phyloP scores from a whole-genome alignment of 1,139 yeast genomes.

The Sugiyamaella castrensis region DNA sequence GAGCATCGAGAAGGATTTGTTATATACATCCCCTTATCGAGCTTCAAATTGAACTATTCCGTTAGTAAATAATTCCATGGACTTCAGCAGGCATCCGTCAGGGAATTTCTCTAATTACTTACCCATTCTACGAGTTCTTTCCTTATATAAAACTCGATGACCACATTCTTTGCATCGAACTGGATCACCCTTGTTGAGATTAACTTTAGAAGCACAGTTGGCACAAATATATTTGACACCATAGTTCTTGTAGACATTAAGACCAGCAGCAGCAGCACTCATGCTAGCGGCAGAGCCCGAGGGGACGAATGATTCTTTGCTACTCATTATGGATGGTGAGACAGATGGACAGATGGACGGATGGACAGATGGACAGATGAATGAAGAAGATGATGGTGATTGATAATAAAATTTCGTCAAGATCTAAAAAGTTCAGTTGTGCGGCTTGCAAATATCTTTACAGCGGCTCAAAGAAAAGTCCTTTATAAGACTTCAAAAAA shows the following conservation, averaged over 20 bases:
- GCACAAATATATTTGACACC: conserved; percentile 96
- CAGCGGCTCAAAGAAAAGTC: too few relatives aligned
- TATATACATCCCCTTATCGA: conserved; percentile 38
- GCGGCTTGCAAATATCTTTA: too few relatives aligned
- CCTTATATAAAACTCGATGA: conserved; percentile 94
- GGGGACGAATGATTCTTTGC: conserved; percentile 90
- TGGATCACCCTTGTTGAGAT: conserved; percentile 90
- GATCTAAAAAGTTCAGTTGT: too few relatives aligned
- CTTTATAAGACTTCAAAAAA: too few relatives aligned
- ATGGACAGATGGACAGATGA: too few relatives aligned
- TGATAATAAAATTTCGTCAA: too few relatives aligned
- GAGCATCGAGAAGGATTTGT: too few relatives aligned
- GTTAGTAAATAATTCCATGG: conserved; percentile 2
- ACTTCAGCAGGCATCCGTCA: too few relatives aligned
- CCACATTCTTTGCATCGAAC: conserved; percentile 99
- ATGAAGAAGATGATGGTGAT: too few relatives aligned
- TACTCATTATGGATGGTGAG: conserved; percentile 12
- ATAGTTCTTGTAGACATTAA: conserved; percentile 66
- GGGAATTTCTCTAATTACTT: too few relatives aligned
- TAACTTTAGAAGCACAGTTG: conserved; percentile 87
- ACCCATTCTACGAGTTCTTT: conserved; percentile 95
- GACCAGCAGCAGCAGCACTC: conserved; percentile 63
- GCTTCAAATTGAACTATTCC: conserved; percentile 60
- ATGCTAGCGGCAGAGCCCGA: conserved; percentile 70
- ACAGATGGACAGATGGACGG: background rate